Percentiles rank a stretch among this genome's conserved stretches.
Evolutionary conservation across 352 stramenopile genomes (phyloP).

Genomic region (Globisporangium cylindrosporum): DNA sequence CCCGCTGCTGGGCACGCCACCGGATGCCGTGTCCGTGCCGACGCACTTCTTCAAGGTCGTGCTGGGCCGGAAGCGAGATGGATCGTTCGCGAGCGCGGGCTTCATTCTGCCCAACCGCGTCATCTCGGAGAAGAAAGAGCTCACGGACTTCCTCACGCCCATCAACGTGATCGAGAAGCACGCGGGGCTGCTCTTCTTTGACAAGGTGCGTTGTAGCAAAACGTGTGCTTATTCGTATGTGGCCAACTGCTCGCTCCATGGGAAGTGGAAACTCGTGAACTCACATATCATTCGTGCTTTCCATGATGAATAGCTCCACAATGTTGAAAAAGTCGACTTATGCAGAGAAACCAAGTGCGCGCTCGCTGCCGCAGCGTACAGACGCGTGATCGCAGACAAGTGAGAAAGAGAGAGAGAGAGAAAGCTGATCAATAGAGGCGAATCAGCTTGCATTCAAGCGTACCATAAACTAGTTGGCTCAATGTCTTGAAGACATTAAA

Average conservation of each 20-base stretch:
- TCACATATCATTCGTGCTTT: background rate
- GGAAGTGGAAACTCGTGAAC: background rate
- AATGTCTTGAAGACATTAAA: background rate
- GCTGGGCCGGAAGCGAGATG: slow-evolving; percentile 48
- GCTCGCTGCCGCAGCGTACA: slow-evolving; percentile 43
- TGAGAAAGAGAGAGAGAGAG: background rate
- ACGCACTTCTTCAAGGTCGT: slow-evolving; percentile 98
- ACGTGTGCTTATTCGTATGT: background rate
- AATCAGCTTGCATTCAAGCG: background rate
- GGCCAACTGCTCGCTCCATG: background rate
- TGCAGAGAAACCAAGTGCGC: slow-evolving; percentile 69
- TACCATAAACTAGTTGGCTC: no score
- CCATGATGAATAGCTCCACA: slow-evolving; percentile 32
- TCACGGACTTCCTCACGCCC: slow-evolving; percentile 86
- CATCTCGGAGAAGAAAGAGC: slow-evolving; percentile 71
- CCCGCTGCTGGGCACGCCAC: slow-evolving; percentile 79
- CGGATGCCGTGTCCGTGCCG: slow-evolving; percentile 88
- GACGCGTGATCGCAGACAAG: slow-evolving; percentile 27
- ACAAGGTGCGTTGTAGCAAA: slow-evolving; percentile 44
- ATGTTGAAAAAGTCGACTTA: slow-evolving; percentile 47
- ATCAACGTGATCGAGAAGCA: slow-evolving; percentile 92
- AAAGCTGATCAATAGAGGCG: background rate
- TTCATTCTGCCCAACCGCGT: slow-evolving; percentile 94
- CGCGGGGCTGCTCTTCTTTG: slow-evolving; percentile 92
- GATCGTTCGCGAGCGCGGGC: slow-evolving; percentile 76